Base-by-base conservation (phyloP, 1,284 basidiomycete genomes). In the Agroathelia rolfsii region DNA sequence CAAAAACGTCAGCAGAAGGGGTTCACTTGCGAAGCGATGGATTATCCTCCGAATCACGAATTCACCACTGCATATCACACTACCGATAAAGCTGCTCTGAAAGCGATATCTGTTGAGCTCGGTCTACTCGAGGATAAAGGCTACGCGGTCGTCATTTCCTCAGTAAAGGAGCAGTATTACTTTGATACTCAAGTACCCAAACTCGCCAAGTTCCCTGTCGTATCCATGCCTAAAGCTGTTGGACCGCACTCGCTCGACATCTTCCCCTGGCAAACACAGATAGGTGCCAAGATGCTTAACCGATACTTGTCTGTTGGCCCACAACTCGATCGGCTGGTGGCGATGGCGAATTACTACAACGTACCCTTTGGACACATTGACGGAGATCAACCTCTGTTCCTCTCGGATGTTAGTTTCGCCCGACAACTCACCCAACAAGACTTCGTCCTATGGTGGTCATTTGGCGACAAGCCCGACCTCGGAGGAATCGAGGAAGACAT, bases 391-490 rank as follows among this genome's bases (percentile, higher is more conserved):
- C 80, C 89, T 2, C 61, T 96, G 12, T 72, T 86, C 45, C 66
- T 95, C 19, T 78, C 90, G 2, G 95, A 99, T 46, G 69, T 98
- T 38, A 86, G 82, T 44, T 94, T 96, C 50, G 87, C 94, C 1
- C 77, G 93, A 4, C 11, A 14, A 5, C 61, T 98, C 28, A 64
- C 78, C 32, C 77, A 80, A 35, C 86, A 95, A 42, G 95, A 98
- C 50, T 80, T 88, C 54, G 65, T 97, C 2, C 64, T 98, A 2
- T 99, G 95, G 95, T 99, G 95, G 95, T 94, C 94, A 3, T 71
- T 82, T 1, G 75, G 79, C 3, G 77, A 85, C 21, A 71, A 72
- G n/a, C 93, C 95, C 3, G 95, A 98, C 56, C 68, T 98, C 0
- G 95, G 95, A 25, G 95, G 95, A 2, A 72, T 82, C 30, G 92